A percentile compares a stretch with the other conserved stretches of the same genome.
These are phyloP conservation scores for Ochetophila trinervis DNA, from an alignment of 306 rosid species.

Conservation along the genomic window DNA sequence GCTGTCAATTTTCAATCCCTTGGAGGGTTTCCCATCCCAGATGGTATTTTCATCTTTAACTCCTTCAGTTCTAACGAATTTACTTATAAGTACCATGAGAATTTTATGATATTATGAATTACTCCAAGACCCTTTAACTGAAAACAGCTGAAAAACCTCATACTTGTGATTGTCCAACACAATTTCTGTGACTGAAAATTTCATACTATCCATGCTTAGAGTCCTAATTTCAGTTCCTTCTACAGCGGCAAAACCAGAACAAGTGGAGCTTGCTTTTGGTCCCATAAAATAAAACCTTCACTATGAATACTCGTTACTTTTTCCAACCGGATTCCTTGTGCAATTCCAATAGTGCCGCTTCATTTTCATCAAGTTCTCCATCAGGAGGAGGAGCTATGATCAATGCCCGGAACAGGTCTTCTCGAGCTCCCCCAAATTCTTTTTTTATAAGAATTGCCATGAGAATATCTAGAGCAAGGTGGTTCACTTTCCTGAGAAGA, in stretches of 20 bases:
- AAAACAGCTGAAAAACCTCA: constrained; percentile 2
- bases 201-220: constrained; percentile 17
- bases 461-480: constrained; percentile 91
- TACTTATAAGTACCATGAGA: constrained; percentile 14
- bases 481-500: constrained; percentile 84
- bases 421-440: constrained; percentile 42
- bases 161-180: constrained; percentile 20
- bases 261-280: constrained; percentile 20
- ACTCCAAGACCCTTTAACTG: not conserved
- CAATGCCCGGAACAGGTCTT: constrained; percentile 36
- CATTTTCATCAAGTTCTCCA: constrained; percentile 41
- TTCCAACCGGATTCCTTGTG: constrained; percentile 34
- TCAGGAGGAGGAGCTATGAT: constrained; percentile 19
- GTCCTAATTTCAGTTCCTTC: constrained; percentile 19
- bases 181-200: constrained; percentile 17
- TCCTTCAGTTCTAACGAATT: constrained; percentile 16
- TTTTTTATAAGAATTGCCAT: constrained; percentile 51
- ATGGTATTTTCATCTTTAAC: constrained; percentile 29
- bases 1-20: constrained; percentile 13
- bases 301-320: constrained; percentile 45
- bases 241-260: constrained; percentile 20
- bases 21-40: constrained; percentile 10
- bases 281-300: constrained; percentile 13
- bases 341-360: constrained; percentile 33
- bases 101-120: constrained; percentile 1